Percentiles rank a stretch among this genome's conserved stretches.
Conservation (phyloP, 805 yeast species). For the Naumovozyma dairenensis region DNA sequence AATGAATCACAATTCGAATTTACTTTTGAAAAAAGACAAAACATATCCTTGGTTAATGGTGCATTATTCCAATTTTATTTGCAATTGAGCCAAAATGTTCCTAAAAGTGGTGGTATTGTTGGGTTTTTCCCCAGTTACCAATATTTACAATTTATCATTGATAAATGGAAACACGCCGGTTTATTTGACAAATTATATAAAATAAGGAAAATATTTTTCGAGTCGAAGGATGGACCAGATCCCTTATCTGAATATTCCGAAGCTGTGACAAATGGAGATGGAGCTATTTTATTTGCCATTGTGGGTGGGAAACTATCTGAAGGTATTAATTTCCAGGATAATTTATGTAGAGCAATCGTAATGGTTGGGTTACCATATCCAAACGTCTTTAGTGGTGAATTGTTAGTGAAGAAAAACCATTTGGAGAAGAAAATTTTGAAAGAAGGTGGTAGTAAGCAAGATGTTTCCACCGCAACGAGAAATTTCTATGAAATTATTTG, state of each 20-base stretch:
- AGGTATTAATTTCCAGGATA: constrained; percentile 85
- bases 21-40: constrained; percentile 54
- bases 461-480: constrained; percentile 40
- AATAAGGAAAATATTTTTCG: constrained; percentile 45
- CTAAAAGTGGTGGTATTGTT: constrained; percentile 58
- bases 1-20: constrained; percentile 42
- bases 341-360: constrained; percentile 76
- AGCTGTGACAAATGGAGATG: constrained; percentile 31
- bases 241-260: constrained; percentile 43
- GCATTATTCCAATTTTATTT: constrained; percentile 34
- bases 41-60: constrained; percentile 32
- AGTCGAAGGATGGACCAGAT: constrained; percentile 40
- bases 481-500: constrained; percentile 74
- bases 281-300: constrained; percentile 70
- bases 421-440: constrained; percentile 44
- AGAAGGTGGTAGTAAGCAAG: constrained; percentile 37
- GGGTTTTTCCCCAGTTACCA: constrained; percentile 79
- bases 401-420: constrained; percentile 58
- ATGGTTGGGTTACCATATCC: constrained; percentile 90
- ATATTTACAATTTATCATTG: constrained; percentile 45
- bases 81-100: constrained; percentile 32
- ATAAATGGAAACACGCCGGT: constrained; percentile 39
- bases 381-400: constrained; percentile 70
- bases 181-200: constrained; percentile 29
- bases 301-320: constrained; percentile 91